Percentiles rank a stretch among this genome's conserved stretches.
Evolutionary conservation across 305 asterid species (phyloP).

Genomic region (Fraxinus albicans): DNA sequence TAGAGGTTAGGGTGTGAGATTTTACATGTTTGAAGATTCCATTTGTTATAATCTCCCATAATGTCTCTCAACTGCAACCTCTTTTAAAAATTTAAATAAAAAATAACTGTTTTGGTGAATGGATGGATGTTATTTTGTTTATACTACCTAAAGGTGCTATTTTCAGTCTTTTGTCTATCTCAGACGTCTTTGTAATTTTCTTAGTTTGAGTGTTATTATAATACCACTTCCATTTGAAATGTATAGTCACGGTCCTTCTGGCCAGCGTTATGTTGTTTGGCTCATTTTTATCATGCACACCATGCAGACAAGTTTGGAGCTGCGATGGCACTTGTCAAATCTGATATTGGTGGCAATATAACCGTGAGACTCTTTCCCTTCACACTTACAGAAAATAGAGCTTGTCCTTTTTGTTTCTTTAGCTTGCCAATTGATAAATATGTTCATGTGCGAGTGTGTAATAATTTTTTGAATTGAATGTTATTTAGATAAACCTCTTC

Average conservation of each 20-base stretch:
- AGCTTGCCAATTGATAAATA: background rate
- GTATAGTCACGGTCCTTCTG: background rate
- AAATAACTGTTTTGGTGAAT: background rate
- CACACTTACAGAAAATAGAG: background rate
- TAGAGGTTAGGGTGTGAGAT: background rate
- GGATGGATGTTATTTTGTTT: background rate
- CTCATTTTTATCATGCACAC: background rate
- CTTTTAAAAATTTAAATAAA: background rate
- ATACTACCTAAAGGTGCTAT: background rate
- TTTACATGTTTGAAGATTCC: background rate
- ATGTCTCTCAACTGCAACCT: background rate
- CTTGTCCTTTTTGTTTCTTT: background rate
- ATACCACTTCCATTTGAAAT: background rate
- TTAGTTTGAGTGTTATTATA: background rate
- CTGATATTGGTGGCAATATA: constrained; percentile 94
- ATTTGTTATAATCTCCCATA: background rate
- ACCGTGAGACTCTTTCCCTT: constrained; percentile 47
- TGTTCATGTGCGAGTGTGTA: background rate
- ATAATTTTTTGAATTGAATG: background rate
- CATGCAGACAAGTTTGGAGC: constrained; percentile 90
- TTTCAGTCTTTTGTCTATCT: background rate
- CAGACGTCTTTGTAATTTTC: background rate
- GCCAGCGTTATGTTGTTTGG: constrained; percentile 10
- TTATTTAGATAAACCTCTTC: background rate
- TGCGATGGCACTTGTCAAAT: constrained; percentile 87